These are phyloP conservation scores for Phytopythium cucurbitacearum DNA, from an alignment of 352 stramenopile genomes.

Conservation along the genomic window DNA sequence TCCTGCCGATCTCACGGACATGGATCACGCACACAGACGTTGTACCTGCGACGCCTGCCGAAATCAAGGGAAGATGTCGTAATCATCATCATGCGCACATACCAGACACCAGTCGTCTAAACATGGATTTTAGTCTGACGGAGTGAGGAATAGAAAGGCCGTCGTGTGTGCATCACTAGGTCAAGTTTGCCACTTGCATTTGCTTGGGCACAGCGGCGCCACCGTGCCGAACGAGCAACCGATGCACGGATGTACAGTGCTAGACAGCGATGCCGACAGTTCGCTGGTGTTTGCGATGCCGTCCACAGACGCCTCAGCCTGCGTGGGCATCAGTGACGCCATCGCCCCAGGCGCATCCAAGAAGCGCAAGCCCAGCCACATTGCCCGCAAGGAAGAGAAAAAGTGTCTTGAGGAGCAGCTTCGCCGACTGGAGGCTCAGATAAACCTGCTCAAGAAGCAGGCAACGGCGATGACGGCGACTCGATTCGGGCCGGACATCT, in stretches of 20 bases:
- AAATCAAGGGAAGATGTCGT: conserved; percentile 3
- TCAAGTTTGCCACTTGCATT: too few species aligned
- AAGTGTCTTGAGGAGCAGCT: conserved; percentile 18
- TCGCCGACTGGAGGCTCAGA: conserved; percentile 24
- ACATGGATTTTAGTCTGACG: too few species aligned
- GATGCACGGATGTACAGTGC: too few species aligned
- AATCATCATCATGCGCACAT: conserved; percentile 6
- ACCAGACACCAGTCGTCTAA: too few species aligned
- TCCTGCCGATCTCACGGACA: too few species aligned
- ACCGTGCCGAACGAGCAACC: too few species aligned
- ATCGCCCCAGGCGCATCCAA: conserved; percentile 3
- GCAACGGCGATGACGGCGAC: background rate
- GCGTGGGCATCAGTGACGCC: background rate
- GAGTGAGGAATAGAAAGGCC: too few species aligned
- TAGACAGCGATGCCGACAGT: too few species aligned
- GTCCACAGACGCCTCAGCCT: background rate
- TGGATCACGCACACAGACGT: too few species aligned
- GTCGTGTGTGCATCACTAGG: too few species aligned
- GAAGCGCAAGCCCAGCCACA: conserved; percentile 25
- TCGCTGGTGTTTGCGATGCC: conserved; percentile 5
- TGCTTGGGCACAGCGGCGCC: too few species aligned
- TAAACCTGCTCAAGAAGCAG: conserved; percentile 22
- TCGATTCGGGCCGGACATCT: conserved; percentile 3
- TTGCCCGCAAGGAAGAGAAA: conserved; percentile 23
- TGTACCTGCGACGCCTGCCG: too few species aligned